Conservation (phyloP, 331 rosid species). For the Erythrophleum ivorense region DNA sequence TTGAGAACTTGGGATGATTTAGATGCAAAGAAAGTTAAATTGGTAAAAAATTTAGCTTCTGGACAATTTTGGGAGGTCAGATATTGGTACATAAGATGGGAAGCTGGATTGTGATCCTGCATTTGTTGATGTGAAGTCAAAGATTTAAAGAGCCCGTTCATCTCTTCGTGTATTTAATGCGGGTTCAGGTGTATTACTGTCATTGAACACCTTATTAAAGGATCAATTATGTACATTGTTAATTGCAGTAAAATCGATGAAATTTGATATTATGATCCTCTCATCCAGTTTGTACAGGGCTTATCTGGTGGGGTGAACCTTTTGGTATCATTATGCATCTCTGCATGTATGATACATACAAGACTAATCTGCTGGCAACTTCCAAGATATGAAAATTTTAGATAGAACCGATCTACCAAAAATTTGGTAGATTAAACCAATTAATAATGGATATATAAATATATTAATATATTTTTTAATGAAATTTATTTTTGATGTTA, state of each 20-base stretch:
- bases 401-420: not conserved
- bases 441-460: not conserved
- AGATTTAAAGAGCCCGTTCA: conserved; percentile 46
- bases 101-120: conserved; percentile 39
- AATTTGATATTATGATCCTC: conserved; percentile 43
- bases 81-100: conserved; percentile 58
- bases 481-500: not conserved
- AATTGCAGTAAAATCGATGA: conserved; percentile 46
- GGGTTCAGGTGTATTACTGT: conserved; percentile 50
- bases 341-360: conserved; percentile 5
- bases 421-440: not conserved
- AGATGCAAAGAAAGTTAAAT: conserved; percentile 49
- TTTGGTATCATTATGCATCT: not conserved
- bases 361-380: not conserved
- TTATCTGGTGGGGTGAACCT: conserved; percentile 6
- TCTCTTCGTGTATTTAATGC: conserved; percentile 46
- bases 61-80: conserved; percentile 54
- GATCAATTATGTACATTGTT: conserved; percentile 52
- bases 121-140: conserved; percentile 46
- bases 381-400: conserved; percentile 6
- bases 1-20: conserved; percentile 46
- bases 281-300: conserved; percentile 17
- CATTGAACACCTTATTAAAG: conserved; percentile 39
- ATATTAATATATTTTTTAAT: not conserved
- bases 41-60: conserved; percentile 41